Evolutionary conservation across 2,329 filamentous ascomycete species (phyloP).

Genomic region (Ophiostoma novo-ulmi): DNA sequence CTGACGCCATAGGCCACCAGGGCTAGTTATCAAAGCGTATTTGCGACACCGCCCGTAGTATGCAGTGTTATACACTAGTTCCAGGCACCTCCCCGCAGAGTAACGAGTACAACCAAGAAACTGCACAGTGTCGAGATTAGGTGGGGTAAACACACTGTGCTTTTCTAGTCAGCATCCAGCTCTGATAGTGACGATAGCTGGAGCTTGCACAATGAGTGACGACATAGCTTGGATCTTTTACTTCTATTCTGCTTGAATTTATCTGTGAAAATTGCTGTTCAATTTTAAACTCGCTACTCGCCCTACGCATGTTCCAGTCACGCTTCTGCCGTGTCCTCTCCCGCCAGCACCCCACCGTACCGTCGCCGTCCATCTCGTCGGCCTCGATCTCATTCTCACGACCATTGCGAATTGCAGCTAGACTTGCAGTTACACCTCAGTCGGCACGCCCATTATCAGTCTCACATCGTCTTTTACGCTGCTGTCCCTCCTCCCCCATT

Average conservation of each 20-base stretch:
- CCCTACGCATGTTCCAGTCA: not conserved
- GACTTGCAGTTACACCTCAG: not conserved
- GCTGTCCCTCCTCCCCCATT: not conserved
- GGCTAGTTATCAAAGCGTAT: not conserved
- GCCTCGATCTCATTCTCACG: conserved; percentile 7
- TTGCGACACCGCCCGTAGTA: not conserved
- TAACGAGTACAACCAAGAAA: too few species aligned
- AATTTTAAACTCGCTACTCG: not conserved
- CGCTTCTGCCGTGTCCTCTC: conserved; percentile 3
- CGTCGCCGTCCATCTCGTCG: not conserved
- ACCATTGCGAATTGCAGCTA: too few species aligned
- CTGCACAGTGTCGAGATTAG: not conserved
- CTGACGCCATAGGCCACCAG: conserved; percentile 2
- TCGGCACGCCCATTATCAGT: not conserved
- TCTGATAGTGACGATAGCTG: not conserved
- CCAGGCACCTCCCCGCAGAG: too few species aligned
- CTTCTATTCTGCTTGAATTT: not conserved
- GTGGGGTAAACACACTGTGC: not conserved
- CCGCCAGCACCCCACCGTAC: not conserved
- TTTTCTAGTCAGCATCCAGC: not conserved
- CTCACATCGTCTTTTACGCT: not conserved
- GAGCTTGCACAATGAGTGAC: not conserved
- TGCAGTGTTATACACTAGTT: too few species aligned
- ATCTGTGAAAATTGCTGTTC: not conserved
- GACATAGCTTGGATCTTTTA: not conserved